phyloP scores from a whole-genome alignment of 768 basidiomycete species.

The Tulasnella sp. region DNA sequence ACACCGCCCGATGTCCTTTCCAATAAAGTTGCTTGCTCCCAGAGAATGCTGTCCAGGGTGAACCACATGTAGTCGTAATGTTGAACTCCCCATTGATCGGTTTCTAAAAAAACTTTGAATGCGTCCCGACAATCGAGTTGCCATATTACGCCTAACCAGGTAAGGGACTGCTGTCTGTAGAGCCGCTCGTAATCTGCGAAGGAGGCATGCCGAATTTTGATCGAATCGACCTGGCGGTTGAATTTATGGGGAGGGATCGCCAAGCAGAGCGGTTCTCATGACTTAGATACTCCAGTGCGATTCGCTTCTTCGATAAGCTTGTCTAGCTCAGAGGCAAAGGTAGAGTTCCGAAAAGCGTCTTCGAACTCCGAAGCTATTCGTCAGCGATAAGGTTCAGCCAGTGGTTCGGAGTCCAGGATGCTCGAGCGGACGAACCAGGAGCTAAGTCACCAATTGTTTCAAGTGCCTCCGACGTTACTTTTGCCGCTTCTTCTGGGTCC shows the following conservation, averaged over 20 bases:
- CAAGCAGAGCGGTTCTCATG: not conserved
- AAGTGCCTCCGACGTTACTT: not conserved
- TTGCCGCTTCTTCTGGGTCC: not conserved
- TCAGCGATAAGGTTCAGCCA: not conserved
- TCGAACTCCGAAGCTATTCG: not conserved
- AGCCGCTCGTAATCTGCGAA: not conserved
- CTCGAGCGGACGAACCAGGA: not conserved
- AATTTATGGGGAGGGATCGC: not conserved
- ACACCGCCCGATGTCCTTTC: not conserved
- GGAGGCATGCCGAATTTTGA: not conserved
- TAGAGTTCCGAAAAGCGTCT: not conserved
- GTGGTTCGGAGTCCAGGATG: no score
- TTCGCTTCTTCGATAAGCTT: not conserved
- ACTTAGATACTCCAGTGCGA: not conserved
- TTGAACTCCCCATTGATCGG: not conserved
- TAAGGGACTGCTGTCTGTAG: not conserved
- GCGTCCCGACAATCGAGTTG: not conserved
- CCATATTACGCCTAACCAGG: not conserved
- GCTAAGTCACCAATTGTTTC: not conserved
- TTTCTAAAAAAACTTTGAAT: not conserved
- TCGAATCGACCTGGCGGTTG: not conserved
- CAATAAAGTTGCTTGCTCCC: not conserved
- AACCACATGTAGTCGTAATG: conserved; percentile 12
- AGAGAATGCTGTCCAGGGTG: not conserved
- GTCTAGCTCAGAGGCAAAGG: not conserved